Evolutionary conservation across 2,329 filamentous ascomycete species (phyloP).

Genomic region (Leptoxyphium fumago): DNA sequence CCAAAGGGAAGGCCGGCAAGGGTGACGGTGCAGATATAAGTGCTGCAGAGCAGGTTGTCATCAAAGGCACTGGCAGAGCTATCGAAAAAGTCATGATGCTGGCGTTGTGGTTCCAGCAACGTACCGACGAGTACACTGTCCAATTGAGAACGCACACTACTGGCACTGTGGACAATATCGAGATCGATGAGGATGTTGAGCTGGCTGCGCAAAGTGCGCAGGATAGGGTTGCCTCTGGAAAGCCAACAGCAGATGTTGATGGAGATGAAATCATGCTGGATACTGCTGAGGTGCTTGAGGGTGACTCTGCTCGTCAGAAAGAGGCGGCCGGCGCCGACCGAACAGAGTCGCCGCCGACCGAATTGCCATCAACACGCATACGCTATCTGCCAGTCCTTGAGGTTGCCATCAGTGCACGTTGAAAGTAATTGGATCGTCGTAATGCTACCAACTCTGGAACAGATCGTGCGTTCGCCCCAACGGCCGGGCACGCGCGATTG

Average conservation of each 20-base stretch:
- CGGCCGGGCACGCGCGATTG: too few species aligned
- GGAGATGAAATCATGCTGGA: not conserved
- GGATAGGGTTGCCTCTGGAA: constrained; percentile 2
- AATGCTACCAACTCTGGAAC: too few species aligned
- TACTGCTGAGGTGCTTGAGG: not conserved
- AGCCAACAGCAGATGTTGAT: not conserved
- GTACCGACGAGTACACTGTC: constrained; percentile 41
- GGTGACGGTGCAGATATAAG: constrained; percentile 22
- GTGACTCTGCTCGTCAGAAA: not conserved
- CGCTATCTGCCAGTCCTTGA: constrained; percentile 20
- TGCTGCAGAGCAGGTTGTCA: constrained; percentile 36
- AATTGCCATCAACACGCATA: constrained; percentile 27
- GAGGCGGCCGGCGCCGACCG: not conserved
- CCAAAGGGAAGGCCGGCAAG: constrained; percentile 19
- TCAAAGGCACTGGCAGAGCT: constrained; percentile 53
- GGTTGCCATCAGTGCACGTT: constrained; percentile 18
- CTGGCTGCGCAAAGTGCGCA: constrained; percentile 7
- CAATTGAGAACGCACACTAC: constrained; percentile 47
- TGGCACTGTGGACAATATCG: constrained; percentile 52
- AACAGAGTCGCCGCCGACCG: not conserved
- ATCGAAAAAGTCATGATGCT: constrained; percentile 49
- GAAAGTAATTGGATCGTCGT: not conserved
- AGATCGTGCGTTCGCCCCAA: too few species aligned
- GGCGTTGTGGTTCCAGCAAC: constrained; percentile 49
- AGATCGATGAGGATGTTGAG: constrained; percentile 18